phyloP scores from a whole-genome alignment of 139 green algal species.

The Gonium pectorale region DNA sequence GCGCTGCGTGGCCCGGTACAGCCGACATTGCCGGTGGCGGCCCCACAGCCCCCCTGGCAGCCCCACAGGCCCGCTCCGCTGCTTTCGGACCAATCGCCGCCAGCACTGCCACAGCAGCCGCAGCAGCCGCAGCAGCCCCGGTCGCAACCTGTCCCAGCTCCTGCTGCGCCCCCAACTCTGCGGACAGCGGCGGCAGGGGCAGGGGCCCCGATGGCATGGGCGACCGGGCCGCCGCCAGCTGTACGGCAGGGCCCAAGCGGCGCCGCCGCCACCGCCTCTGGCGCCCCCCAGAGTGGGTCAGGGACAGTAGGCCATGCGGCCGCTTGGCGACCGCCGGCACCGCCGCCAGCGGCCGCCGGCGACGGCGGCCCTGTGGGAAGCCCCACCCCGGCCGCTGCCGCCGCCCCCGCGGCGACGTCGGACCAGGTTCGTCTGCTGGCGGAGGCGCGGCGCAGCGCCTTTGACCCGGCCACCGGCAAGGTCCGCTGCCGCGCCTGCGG shows the following conservation, averaged over 20 bases:
- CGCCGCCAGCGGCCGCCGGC: neutral
- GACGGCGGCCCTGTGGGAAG: neutral
- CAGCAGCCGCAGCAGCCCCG: neutral
- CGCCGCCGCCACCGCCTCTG: too few relatives aligned
- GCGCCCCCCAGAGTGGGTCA: too few relatives aligned
- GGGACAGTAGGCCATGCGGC: too few relatives aligned
- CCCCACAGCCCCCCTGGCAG: too few relatives aligned
- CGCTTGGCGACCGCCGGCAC: too few relatives aligned
- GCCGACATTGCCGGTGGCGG: too few relatives aligned
- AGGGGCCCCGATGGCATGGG: neutral
- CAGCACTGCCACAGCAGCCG: neutral
- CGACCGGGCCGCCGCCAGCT: neutral
- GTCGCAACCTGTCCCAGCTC: too few relatives aligned
- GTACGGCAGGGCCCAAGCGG: too few relatives aligned
- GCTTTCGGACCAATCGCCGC: too few relatives aligned
- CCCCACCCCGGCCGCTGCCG: neutral
- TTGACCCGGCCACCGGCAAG: conserved; percentile 61
- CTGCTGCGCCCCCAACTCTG: neutral
- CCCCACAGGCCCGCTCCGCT: too few relatives aligned
- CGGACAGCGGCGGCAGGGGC: neutral
- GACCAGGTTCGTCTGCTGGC: conserved; percentile 20
- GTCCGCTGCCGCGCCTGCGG: conserved; percentile 77
- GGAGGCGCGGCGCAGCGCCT: conserved; percentile 47
- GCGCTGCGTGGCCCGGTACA: too few relatives aligned
- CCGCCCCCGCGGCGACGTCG: neutral